phyloP scores from a whole-genome alignment of 2,329 filamentous ascomycete genomes.

The Colletotrichum lini region DNA sequence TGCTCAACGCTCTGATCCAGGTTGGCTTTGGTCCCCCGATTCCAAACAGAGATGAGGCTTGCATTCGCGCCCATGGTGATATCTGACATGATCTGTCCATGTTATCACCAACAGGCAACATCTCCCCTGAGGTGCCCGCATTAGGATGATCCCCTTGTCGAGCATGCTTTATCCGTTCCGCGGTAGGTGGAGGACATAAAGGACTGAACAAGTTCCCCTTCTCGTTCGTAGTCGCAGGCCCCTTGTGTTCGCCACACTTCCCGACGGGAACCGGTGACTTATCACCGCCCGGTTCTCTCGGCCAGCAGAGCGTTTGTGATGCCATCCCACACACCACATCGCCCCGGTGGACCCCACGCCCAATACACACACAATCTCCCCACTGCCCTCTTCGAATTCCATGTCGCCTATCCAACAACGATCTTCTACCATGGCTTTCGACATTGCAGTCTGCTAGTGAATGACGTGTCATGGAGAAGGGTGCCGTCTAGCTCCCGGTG shows the following conservation, averaged over 20 bases:
- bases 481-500: background rate
- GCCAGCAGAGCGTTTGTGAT: constrained; percentile 27
- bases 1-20: background rate
- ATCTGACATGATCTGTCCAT: background rate
- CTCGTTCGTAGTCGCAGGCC: background rate
- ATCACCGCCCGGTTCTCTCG: background rate
- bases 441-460: constrained; percentile 1
- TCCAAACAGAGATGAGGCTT: constrained; percentile 19
- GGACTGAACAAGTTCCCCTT: background rate
- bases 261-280: background rate
- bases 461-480: constrained; percentile 9
- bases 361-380: background rate
- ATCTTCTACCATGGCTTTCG: constrained; percentile 1
- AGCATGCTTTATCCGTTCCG: background rate
- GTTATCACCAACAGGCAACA: background rate
- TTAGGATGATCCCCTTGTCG: background rate
- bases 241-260: constrained; percentile 7
- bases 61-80: background rate
- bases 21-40: background rate
- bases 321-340: constrained; percentile 15
- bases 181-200: background rate
- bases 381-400: background rate
- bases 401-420: background rate
- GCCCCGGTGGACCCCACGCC: constrained; percentile 6
- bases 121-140: background rate